Evolutionary conservation across 129 eudicot genomes (phyloP).

Genomic region (Pseudognaphalium luteoalbum): DNA sequence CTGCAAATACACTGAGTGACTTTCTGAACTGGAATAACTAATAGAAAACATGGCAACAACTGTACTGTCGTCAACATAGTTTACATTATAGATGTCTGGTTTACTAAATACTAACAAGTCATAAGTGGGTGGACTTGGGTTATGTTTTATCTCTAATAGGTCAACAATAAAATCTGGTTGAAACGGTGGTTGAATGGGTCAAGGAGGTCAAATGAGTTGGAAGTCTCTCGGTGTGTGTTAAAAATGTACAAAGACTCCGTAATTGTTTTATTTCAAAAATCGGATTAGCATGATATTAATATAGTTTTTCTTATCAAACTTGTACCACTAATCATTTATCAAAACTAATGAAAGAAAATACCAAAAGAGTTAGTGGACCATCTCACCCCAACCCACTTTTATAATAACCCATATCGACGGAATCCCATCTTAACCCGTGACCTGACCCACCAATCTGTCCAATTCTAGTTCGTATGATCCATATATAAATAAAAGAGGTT

Average conservation of each 20-base stretch:
- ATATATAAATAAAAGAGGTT: constrained; percentile 24
- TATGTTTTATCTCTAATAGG: neutral
- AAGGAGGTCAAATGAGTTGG: neutral
- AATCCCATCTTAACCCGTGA: neutral
- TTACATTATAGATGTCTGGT: neutral
- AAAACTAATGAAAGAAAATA: neutral
- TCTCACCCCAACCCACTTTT: neutral
- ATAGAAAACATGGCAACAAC: constrained; percentile 11
- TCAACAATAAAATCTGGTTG: neutral
- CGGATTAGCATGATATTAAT: neutral
- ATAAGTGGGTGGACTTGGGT: neutral
- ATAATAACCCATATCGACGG: neutral
- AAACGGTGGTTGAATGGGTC: neutral
- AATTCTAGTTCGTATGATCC: neutral
- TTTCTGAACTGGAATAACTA: constrained; percentile 6
- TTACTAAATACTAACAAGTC: too few species aligned
- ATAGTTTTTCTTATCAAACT: neutral
- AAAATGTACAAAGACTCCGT: neutral
- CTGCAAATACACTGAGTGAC: constrained; percentile 43
- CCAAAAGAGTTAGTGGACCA: constrained; percentile 6
- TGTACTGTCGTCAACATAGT: neutral
- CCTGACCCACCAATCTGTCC: neutral
- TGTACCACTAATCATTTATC: neutral
- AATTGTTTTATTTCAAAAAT: neutral
- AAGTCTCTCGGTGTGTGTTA: neutral